A percentile compares a stretch with the other conserved stretches of the same genome.
These are phyloP conservation scores for Cyclotella atomus DNA, from an alignment of 108 stramenopile genomes.

Conservation along the genomic window DNA sequence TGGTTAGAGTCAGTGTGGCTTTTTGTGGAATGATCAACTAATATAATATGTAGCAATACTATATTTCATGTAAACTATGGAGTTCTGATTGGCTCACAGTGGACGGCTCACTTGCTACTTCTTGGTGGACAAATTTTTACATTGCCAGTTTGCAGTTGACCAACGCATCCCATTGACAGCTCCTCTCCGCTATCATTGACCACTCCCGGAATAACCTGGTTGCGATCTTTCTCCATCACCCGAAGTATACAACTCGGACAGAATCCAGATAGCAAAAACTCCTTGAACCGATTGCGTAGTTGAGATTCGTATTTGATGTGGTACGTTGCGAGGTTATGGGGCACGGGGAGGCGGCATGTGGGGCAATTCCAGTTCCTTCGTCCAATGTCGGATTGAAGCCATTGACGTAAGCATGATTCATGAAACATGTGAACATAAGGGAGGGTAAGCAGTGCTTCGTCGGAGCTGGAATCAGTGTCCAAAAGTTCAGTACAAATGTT, in stretches of 20 bases:
- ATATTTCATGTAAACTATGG: too few relatives aligned
- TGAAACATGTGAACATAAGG: slow-evolving; percentile 33
- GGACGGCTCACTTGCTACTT: too few relatives aligned
- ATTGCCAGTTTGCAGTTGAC: slow-evolving; percentile 1
- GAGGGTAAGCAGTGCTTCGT: slow-evolving; percentile 12
- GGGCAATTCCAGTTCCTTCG: slow-evolving; percentile 18
- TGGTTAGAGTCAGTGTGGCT: too few relatives aligned
- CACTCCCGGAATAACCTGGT: slow-evolving; percentile 5
- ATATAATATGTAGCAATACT: too few relatives aligned
- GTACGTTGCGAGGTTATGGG: slow-evolving; percentile 14
- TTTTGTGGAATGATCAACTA: too few relatives aligned
- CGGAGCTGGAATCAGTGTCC: background rate
- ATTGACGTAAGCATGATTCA: slow-evolving; percentile 15
- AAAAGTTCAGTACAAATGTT: slow-evolving; percentile 11
- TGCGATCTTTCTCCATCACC: slow-evolving; percentile 17
- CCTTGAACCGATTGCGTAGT: slow-evolving; percentile 23
- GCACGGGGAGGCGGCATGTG: slow-evolving; percentile 18
- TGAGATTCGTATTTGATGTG: slow-evolving; percentile 13
- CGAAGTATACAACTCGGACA: slow-evolving; percentile 21
- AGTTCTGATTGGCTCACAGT: too few relatives aligned
- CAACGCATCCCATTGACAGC: slow-evolving; percentile 8
- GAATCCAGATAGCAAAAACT: slow-evolving; percentile 24
- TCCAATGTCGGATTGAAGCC: slow-evolving; percentile 20
- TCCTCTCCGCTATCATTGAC: slow-evolving; percentile 2
- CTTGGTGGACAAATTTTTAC: background rate